Evolutionary conservation across 495 filamentous ascomycete species (phyloP), one percentile per base, ranked within the genome.

Genomic region (Chaetomidium leptoderma): DNA sequence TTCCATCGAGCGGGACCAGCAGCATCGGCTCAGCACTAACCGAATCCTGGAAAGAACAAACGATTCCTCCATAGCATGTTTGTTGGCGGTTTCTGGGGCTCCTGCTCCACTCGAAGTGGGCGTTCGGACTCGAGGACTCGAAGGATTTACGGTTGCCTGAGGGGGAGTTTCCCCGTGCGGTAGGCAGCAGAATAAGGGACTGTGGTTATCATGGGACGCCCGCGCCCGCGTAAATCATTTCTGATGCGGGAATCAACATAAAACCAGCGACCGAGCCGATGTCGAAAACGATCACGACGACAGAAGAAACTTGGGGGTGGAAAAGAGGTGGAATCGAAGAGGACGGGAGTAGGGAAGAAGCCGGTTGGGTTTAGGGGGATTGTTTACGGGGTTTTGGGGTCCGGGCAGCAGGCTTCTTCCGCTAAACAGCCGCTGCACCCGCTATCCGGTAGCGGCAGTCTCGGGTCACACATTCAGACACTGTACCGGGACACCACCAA

Each of bases 141-240:
- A 52, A 52, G 35, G 32, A 50, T 50, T 50, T 13, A 32, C 16
- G 47, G 47, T 36, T 50, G 47, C 47, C 47, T 50, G 47, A 33
- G 30, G 6, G 30, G 14, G 36, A 33, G 19, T 48, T 9, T 21
- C 32, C 6, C 43, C 11, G 16, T 40, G 24, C 26, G 9, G 24
- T 27, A 46, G 43, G 43, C 24, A 46, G 16, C 43, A 46, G 43
- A 46, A 46, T 46, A 46, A 3, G 2, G 26, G 6, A 13, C 32
- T 11, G 6, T 23, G 32, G 32, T 33, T 14, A 39, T 10, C 36
- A 46, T 46, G 29, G n/a, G 6, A 29, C 43, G 4, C 43, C 26
- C 26, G 14, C 3, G 43, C 8, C 43, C 24, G 43, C 6, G 32
- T n/a, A n/a, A n/a, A n/a, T n/a, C n/a, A n/a, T n/a, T n/a, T n/a